Base-by-base conservation (phyloP, 2,329 filamentous ascomycete genomes). In the Ophiostoma novo-ulmi region DNA sequence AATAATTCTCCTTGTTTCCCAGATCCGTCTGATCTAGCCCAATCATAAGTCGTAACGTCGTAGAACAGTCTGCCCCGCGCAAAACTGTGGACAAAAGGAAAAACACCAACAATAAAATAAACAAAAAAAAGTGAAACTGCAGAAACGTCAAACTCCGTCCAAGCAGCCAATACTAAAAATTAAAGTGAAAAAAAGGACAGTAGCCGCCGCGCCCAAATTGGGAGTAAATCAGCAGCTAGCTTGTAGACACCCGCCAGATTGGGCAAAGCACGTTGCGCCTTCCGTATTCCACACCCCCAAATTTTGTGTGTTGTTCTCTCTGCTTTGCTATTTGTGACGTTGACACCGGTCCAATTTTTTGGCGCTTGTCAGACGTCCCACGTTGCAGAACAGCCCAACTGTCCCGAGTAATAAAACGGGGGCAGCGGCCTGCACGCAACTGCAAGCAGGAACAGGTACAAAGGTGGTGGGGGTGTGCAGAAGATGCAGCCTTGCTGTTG, bases 1-100 rank as follows among this genome's bases (percentile, higher is more conserved):
- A 69, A 70, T 48, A 48, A 48, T 1, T 67, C 65, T 65, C 79
- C 61, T 36, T 68, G 79, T 74, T 71, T 73, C 72, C 75, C 76
- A 78, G 76, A 76, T 77, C 71, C 70, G 73, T 77, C 77, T 73
- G 75, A 69, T 70, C 72, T 77, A 76, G 75, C 80, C 84, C 85
- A 87, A 86, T 87, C 84, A 86, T 83, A 80, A 81, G 75, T 82
- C 83, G 79, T 84, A 80, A 80, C 75, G 77, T 81, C 80, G 78
- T 83, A 79, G 81, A 82, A 82, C 78, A 79, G 75, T 77, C 38
- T 78, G 76, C 78, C 78, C 73, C 70, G 65, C 73, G 71, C 71
- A 61, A 70, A 67, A 73, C 63, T 65, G 63, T 65, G 35, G 61
- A 38, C 68, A 64, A 44, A 67, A 68, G 36, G 31, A 6, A 39